Base-by-base conservation (phyloP, 495 filamentous ascomycete genomes). In the Usnea hakonensis region DNA sequence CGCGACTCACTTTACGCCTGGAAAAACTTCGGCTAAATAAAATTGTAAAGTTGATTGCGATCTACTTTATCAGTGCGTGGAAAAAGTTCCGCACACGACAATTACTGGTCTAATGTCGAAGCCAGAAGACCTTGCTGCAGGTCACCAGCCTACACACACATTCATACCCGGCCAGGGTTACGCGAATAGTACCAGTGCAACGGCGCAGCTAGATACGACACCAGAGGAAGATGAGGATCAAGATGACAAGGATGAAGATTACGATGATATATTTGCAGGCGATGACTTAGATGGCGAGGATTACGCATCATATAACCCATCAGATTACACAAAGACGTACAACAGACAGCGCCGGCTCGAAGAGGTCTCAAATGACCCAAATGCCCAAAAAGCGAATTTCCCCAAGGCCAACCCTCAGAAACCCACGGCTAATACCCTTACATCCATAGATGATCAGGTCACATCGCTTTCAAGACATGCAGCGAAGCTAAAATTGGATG, bases 351-450 rank as follows among this genome's bases (percentile, higher is more conserved):
- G 84, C 57, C 77, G 79, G 66, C 65, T 81, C 44, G 79, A 87
- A 75, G 82, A 85, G 67, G 68, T 78, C 43, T 73, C 85, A 72
- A 69, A 76, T 76, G 81, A 82, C 74, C 64, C 84, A 58, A 79
- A 83, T 65, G 71, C 73, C 40, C 75, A 79, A 57, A 79, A 77
- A 75, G 81, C 84, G 73, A 77, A 80, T 6, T 77, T 81, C 30
- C 85, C 85, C n/a, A 89, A 89, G 72, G 84, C 85, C 58, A 96
- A 96, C 68, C 79, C 85, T 3, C 90, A 95, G 70, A 93, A 90
- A 69, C 91, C 92, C 1, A 82, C 78, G 5, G 86, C 89, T 17
- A 96, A 96, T 71, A 89, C 87, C 0, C 75, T 81, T 37, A 82
- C 90, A 3, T 83, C 83, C 16, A 77, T 97, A 43, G 91, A 97